These are phyloP conservation scores for Aristolochia contorta DNA, from an alignment of 164 flowering plant genomes.

Conservation along the genomic window DNA sequence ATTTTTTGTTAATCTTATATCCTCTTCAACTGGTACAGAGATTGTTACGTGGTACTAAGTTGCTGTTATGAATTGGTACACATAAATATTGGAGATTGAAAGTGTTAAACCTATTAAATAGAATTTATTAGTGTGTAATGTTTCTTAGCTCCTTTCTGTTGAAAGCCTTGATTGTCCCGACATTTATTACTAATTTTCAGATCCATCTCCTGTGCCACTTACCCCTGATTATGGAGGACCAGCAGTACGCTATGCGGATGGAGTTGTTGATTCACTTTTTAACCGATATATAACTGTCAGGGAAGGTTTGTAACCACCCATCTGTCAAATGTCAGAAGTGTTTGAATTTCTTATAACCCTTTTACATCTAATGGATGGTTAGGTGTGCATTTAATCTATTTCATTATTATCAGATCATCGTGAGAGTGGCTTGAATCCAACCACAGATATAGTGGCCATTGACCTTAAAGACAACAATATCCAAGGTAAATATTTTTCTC, in stretches of 20 bases:
- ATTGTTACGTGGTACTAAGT: too few relatives aligned
- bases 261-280: slow-evolving; percentile 43
- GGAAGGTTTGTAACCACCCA: slow-evolving; percentile 32
- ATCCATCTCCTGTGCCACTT: slow-evolving; percentile 30
- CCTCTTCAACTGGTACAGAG: too few relatives aligned
- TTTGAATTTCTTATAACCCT: not conserved
- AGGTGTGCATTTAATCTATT: not conserved
- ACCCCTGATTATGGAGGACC: slow-evolving; percentile 57
- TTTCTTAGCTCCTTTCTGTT: not conserved
- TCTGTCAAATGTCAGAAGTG: not conserved
- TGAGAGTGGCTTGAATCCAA: slow-evolving; percentile 49
- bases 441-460: slow-evolving; percentile 53
- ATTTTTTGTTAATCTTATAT: too few relatives aligned
- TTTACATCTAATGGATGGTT: not conserved
- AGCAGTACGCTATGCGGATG: slow-evolving; percentile 47
- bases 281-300: slow-evolving; percentile 35
- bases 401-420: slow-evolving; percentile 48
- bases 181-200: slow-evolving; percentile 13
- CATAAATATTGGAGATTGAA: too few relatives aligned
- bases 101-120: too few relatives aligned
- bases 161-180: not conserved
- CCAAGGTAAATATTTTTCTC: slow-evolving; percentile 39
- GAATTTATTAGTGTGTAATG: too few relatives aligned
- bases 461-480: slow-evolving; percentile 24
- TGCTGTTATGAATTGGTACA: too few relatives aligned